Evolutionary conservation across 495 filamentous ascomycete genomes (phyloP), one percentile per base, ranked within the genome.

Genomic region (Penicillium arizonense): DNA sequence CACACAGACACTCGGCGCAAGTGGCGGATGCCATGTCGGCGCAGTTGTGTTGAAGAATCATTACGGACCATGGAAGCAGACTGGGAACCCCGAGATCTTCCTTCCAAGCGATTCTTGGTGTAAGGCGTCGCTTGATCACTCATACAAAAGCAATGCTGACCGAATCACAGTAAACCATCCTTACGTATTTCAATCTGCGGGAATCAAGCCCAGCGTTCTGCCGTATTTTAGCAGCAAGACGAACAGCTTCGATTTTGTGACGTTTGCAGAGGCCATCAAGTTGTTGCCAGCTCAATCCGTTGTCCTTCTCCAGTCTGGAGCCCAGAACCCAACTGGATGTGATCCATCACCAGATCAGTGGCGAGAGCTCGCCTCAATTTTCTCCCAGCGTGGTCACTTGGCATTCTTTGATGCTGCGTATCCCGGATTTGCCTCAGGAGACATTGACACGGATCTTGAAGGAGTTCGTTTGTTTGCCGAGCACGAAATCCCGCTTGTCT

Each of bases 371-470:
- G 48, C 52, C 4, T 30, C 41, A 4, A 51, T 59, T 12, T 59
- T 59, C 39, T 33, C 33, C 9, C 13, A 44, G 20, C 52, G 47
- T 4, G 52, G 57, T n/a, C 57, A 59, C 34, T 34, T 59, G 14
- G 57, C 57, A 30, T 59, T 59, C 41, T 52, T 59, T 20, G 57
- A 59, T 32, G 52, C 57, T 20, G 52, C 57, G 3, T 59, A 59
- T 30, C 52, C 52, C 2, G 57, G 57, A 0, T 55, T 59, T 44
- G 57, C 52, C 11, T 59, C 57, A 0, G 57, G 57, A 10, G 52
- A 59, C 24, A 55, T 52, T 12, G 57, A 59, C 26, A 43, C 16
- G 1, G 57, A 59, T 30, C 47, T 55, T 14, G 24, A 37, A 21
- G 24, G 44, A 23, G 52, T 59, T 16, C 52, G 57, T 2, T 13